phyloP scores from a whole-genome alignment of 768 basidiomycete species.

The Postia placenta region DNA sequence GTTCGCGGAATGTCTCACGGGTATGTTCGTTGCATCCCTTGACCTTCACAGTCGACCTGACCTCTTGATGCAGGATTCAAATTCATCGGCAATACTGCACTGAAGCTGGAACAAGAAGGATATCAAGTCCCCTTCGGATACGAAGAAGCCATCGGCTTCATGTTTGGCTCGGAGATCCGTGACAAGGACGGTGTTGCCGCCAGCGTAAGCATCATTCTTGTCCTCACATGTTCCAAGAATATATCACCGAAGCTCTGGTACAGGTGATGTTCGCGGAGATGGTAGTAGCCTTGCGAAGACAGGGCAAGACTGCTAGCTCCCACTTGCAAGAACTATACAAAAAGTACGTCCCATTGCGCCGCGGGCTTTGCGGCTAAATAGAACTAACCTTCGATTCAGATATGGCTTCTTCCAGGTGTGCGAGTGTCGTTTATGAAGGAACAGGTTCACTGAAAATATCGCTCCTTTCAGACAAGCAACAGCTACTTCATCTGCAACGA shows the following conservation, averaged over 20 bases:
- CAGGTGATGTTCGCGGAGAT: conserved; percentile 69
- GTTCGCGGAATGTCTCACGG: conserved; percentile 83
- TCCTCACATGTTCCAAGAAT: not conserved
- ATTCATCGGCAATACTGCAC: conserved; percentile 80
- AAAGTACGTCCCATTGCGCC: conserved; percentile 32
- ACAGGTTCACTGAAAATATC: not conserved
- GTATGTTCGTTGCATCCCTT: conserved; percentile 27
- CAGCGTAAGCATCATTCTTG: conserved; percentile 39
- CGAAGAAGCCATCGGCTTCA: conserved; percentile 90
- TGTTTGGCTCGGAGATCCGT: conserved; percentile 73
- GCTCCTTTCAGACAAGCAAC: conserved; percentile 56
- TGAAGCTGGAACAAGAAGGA: conserved; percentile 57
- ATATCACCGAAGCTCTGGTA: not conserved
- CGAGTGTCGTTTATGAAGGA: not conserved
- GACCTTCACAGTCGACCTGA: not conserved
- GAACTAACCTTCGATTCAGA: conserved; percentile 27
- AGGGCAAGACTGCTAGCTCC: conserved; percentile 47
- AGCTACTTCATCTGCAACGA: conserved; percentile 78
- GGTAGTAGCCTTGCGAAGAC: conserved; percentile 40
- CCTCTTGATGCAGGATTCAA: conserved; percentile 61
- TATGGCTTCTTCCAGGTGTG: conserved; percentile 75
- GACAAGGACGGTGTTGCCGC: conserved; percentile 90
- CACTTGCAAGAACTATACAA: conserved; percentile 61
- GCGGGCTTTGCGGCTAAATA: not conserved
- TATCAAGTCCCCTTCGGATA: conserved; percentile 74